Evolutionary conservation across 768 basidiomycete species (phyloP).

Genomic region (Boletellus ananas): DNA sequence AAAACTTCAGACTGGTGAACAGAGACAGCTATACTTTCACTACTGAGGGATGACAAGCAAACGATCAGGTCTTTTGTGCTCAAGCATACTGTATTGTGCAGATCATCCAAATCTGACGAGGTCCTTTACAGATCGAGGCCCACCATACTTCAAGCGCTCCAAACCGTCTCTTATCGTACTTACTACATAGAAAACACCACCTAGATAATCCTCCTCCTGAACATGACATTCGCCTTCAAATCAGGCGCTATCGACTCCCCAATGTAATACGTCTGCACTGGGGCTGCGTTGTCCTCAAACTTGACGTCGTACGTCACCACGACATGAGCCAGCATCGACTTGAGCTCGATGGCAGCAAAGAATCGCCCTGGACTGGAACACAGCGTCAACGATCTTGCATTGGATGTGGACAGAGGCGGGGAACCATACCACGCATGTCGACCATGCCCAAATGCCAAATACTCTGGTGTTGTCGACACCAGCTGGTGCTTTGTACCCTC

Average conservation of each 20-base stretch:
- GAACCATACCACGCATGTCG: constrained; percentile 20
- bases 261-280: neutral
- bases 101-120: too few relatives aligned
- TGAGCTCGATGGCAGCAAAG: constrained; percentile 40
- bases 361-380: constrained; percentile 30
- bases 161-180: too few relatives aligned
- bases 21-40: too few relatives aligned
- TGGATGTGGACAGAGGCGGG: neutral
- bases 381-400: neutral
- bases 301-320: constrained; percentile 24
- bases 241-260: neutral
- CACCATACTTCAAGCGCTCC: too few relatives aligned
- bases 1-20: too few relatives aligned
- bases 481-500: constrained; percentile 29
- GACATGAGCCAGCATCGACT: constrained; percentile 43
- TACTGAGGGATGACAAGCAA: too few relatives aligned
- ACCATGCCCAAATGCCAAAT: constrained; percentile 35
- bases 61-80: too few relatives aligned
- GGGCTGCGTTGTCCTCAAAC: neutral
- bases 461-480: constrained; percentile 31
- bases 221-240: constrained; percentile 3
- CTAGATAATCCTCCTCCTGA: neutral
- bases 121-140: too few relatives aligned
- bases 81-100: too few relatives aligned
- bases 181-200: too few relatives aligned